Conservation (phyloP, 441 rosid species). For the Populus trichocarpa region DNA sequence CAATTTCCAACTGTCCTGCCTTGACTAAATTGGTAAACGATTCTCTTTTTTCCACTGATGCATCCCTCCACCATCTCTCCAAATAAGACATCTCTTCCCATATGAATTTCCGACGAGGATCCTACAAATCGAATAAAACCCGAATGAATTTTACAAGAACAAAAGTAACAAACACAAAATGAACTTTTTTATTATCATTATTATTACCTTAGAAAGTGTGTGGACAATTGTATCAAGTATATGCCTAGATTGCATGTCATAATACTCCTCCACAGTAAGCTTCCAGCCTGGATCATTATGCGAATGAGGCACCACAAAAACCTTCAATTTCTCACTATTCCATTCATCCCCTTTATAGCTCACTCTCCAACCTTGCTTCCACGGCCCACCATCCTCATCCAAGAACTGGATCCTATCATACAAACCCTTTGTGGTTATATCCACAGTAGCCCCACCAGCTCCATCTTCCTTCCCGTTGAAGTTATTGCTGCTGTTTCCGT, state of each 20-base stretch:
- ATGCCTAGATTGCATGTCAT: conserved; percentile 69
- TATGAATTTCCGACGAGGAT: conserved; percentile 80
- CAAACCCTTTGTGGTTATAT: conserved; percentile 74
- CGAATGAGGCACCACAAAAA: conserved; percentile 92
- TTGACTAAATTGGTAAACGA: conserved; percentile 69
- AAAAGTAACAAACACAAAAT: not conserved
- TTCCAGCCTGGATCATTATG: conserved; percentile 99
- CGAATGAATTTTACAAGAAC: not conserved
- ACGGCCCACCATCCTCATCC: conserved; percentile 85
- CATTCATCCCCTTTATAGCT: conserved; percentile 79
- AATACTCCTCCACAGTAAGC: conserved; percentile 93
- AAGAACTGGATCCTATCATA: conserved; percentile 87
- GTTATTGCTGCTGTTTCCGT: conserved; percentile 24
- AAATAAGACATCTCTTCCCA: conserved; percentile 99
- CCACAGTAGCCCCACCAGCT: conserved; percentile 54
- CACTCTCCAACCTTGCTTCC: conserved; percentile 97
- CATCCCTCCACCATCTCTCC: conserved; percentile 99
- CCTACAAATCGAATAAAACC: conserved; percentile 40
- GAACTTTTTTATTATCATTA: not conserved
- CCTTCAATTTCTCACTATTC: conserved; percentile 80
- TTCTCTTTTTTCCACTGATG: conserved; percentile 56
- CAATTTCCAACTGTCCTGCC: conserved; percentile 94
- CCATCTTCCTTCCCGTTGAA: conserved; percentile 8
- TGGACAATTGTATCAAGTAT: conserved; percentile 87
- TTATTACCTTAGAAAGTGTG: conserved; percentile 66